Base-by-base conservation (phyloP, 2,329 filamentous ascomycete species). In the Calonectria henricotiae region DNA sequence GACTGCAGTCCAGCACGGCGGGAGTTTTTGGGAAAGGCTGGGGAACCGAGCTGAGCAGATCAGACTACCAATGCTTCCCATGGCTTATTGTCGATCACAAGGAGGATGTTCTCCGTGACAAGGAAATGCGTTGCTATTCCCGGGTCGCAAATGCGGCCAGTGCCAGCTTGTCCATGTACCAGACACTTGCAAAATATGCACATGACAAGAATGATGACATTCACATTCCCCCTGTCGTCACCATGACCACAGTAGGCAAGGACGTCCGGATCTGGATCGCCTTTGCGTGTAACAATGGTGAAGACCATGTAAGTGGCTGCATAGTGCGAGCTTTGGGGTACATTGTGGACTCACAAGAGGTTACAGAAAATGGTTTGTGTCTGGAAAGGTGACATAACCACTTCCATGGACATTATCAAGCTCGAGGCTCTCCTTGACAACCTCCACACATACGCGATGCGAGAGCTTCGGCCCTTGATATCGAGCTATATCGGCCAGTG, bases 41-140 rank as follows among this genome's bases (percentile, higher is more conserved):
- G 39, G 62, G 51, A 23, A 49, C 55, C 11, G 43, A 62, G 12
- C n/a, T 68, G 4, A 27, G 63, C 20, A 43, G 62, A 4, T 41
- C 67, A 1, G 73, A 74, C 27, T 71, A 63, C 32, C 55, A 73
- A 12, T 72, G 70, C 46, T 74, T 68, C 51, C 71, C 71, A 2
- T 74, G 73, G 73, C 65, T 74, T 4, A 68, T 73, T 37, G 66
- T 72, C 1, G 73, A 74, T n/a, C 68, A 74, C 47, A 69, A 69
- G 54, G 73, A 73, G n/a, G 51, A 62, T 6, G 54, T 64, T 7
- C 15, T 58, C 2, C 55, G 60, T n/a, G 61, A 46, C 1, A 43
- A 37, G 15, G 35, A 55, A 5, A 64, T 54, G 11, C 62, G 58
- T n/a, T 73, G 71, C 39, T 71, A 73, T 39, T 54, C 54, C 15